Conservation (phyloP, 73 alveolate species). For the Loxodes magnus region DNA sequence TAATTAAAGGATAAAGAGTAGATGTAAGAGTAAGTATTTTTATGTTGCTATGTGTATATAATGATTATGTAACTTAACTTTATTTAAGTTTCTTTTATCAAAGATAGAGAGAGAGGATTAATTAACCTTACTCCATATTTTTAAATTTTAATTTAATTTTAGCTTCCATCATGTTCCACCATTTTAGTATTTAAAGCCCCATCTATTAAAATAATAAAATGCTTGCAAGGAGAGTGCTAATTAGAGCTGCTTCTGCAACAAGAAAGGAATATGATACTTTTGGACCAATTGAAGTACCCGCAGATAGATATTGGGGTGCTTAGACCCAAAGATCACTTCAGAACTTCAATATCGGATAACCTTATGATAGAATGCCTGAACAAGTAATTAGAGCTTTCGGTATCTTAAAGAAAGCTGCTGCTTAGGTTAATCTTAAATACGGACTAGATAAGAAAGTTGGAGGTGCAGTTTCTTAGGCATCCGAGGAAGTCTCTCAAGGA, state of each 20-base stretch:
- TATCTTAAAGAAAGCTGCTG: slow-evolving; percentile 80
- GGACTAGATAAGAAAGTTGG: slow-evolving; percentile 72
- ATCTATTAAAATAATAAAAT: too few species aligned
- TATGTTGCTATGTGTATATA: too few species aligned
- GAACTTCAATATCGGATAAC: slow-evolving; percentile 93
- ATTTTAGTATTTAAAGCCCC: too few species aligned
- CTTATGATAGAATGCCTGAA: slow-evolving; percentile 73
- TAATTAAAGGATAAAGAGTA: too few species aligned
- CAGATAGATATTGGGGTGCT: slow-evolving; percentile 97
- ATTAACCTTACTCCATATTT: too few species aligned
- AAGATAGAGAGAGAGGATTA: too few species aligned
- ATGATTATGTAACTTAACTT: too few species aligned
- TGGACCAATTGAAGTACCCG: slow-evolving; percentile 89
- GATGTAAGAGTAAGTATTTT: too few species aligned
- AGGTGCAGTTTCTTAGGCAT: slow-evolving; percentile 83
- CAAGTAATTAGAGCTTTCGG: slow-evolving; percentile 81
- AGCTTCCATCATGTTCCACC: too few species aligned
- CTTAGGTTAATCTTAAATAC: slow-evolving; percentile 62
- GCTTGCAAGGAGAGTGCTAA: too few species aligned
- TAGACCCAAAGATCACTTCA: slow-evolving; percentile 93
- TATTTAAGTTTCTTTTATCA: too few species aligned
- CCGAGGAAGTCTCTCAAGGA: slow-evolving; percentile 90
- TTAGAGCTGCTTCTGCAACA: not conserved
- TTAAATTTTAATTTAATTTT: too few species aligned
- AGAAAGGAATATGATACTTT: slow-evolving; percentile 90